Conservation (phyloP, 1,284 basidiomycete genomes). For the Pseudozyma sp. region DNA sequence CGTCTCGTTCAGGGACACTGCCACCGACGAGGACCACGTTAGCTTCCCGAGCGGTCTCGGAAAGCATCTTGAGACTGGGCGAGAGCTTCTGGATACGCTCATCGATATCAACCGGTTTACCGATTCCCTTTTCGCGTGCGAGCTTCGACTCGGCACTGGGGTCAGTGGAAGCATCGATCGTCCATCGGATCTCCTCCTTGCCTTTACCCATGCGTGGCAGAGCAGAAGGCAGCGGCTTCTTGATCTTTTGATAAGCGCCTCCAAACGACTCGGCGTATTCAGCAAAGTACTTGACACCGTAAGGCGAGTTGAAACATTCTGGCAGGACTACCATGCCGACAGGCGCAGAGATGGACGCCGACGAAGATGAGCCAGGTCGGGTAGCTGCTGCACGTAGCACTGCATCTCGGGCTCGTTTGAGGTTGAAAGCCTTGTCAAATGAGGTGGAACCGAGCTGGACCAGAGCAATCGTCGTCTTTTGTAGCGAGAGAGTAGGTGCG, state of each 20-base stretch:
- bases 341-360: slow-evolving; percentile 19
- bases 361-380: slow-evolving; percentile 15
- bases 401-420: slow-evolving; percentile 55
- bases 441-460: slow-evolving; percentile 65
- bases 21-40: slow-evolving; percentile 91
- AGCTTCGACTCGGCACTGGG: slow-evolving; percentile 37
- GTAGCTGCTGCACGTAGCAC: slow-evolving; percentile 41
- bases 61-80: slow-evolving; percentile 83
- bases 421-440: slow-evolving; percentile 62
- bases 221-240: slow-evolving; percentile 48
- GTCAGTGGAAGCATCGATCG: slow-evolving; percentile 50
- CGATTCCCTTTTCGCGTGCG: slow-evolving; percentile 44
- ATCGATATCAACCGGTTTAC: slow-evolving; percentile 73
- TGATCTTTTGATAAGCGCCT: slow-evolving; percentile 62
- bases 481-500: slow-evolving; percentile 39
- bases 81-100: slow-evolving; percentile 70
- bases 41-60: slow-evolving; percentile 82
- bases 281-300: slow-evolving; percentile 77
- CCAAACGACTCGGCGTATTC: slow-evolving; percentile 66
- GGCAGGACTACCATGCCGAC: slow-evolving; percentile 70
- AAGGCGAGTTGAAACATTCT: slow-evolving; percentile 99
- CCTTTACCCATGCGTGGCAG: slow-evolving; percentile 41
- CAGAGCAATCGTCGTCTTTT: slow-evolving; percentile 56
- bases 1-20: slow-evolving; percentile 66
- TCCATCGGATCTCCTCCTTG: slow-evolving; percentile 52